These are phyloP conservation scores for Tricholoma saponaceum DNA, from an alignment of 768 basidiomycete genomes.

Conservation along the genomic window DNA sequence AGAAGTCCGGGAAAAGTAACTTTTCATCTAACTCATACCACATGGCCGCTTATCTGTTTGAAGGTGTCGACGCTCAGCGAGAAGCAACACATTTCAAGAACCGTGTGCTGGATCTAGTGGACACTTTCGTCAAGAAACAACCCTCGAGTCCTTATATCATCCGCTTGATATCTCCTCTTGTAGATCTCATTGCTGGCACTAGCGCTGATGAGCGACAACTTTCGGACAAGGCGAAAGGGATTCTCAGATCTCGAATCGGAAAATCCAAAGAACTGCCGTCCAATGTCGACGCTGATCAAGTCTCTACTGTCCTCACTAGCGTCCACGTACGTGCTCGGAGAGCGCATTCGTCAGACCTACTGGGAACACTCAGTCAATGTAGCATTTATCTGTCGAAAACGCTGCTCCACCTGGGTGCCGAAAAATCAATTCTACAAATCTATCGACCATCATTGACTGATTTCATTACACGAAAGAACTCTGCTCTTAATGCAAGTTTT, in stretches of 20 bases:
- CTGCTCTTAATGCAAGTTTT: constrained; percentile 66
- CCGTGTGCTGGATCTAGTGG: constrained; percentile 91
- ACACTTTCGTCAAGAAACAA: constrained; percentile 76
- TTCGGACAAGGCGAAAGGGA: constrained; percentile 80
- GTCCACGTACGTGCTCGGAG: constrained; percentile 74
- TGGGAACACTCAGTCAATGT: constrained; percentile 63
- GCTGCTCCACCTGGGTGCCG: constrained; percentile 35
- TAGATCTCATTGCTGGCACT: constrained; percentile 66
- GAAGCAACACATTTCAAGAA: constrained; percentile 97
- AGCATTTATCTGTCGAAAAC: constrained; percentile 67
- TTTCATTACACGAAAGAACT: constrained; percentile 79
- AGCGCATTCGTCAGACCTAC: constrained; percentile 54
- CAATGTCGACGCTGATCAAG: constrained; percentile 39
- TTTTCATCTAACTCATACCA: neutral
- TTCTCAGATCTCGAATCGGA: constrained; percentile 68
- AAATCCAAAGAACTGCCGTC: constrained; percentile 69
- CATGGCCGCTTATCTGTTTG: neutral
- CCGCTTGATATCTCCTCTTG: constrained; percentile 68
- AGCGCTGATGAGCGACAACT: constrained; percentile 81
- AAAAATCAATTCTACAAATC: constrained; percentile 41
- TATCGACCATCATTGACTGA: constrained; percentile 70
- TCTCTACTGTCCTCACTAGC: constrained; percentile 47
- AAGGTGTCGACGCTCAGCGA: constrained; percentile 67
- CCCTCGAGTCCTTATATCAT: constrained; percentile 66
- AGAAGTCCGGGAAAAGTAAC: constrained; percentile 64